Base-by-base conservation (phyloP, 108 stramenopile genomes). In the Cyclotella atomus region DNA sequence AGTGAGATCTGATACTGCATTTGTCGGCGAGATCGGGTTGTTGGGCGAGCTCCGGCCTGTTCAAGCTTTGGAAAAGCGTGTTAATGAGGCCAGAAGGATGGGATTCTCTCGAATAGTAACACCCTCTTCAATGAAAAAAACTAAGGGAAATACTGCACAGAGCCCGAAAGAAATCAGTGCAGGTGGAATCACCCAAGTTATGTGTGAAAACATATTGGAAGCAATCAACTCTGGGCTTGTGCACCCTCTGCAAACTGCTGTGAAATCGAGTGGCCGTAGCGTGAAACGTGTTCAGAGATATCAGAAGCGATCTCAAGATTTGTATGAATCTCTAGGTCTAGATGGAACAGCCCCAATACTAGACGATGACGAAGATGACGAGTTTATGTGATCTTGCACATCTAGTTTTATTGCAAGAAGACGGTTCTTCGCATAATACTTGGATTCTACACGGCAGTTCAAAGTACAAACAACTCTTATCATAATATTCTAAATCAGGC, bases 21-120 rank as follows among this genome's bases (percentile, higher is more conserved):
- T 96, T 75, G 82, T 96, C n/a, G 98, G 97, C 5, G 96, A 98
- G 72, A 85, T 97, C 5, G 98, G 96, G 27, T 71, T 98, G 49
- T 61, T 91, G 49, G 97, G 97, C 21, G 96, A 97, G 66, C 69
- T 98, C 21, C 83, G 96, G 53, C 84, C 83, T 10, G 88, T 98
- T 20, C 67, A 82, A n/a, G 82, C 83, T 30, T 70, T 95, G 64
- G 88, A 93, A 38, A 88, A 89, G 57, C 73, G 94, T 17, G 65
- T 95, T 15, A 65, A 69, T 27, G 91, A 95, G 78, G 94, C 94
- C 5, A 82, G 72, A 41, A 81, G 94, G 23, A 90, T 91, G 90
- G 94, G 91, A 8, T 91, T 92, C 67, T 90, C 88, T 27, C 73
- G 91, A 29, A 88, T 91, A 14, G 80, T 95, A 24, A 84, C 86